Evolutionary conservation across 164 flowering plant genomes (phyloP).

Genomic region (Euptelea pleiosperma): DNA sequence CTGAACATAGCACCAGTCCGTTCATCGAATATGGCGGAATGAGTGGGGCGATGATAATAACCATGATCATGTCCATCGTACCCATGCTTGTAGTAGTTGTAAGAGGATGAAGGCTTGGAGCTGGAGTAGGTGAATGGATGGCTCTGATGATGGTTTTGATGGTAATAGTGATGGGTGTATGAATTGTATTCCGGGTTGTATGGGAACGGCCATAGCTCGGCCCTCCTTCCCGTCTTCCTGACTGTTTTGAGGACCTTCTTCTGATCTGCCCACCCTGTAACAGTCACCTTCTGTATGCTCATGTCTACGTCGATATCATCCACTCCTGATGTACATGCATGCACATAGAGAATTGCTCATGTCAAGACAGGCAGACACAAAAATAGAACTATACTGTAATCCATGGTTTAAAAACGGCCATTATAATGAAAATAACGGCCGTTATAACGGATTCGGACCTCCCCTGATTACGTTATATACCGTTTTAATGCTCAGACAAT

Average conservation of each 20-base stretch:
- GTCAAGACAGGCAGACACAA: background rate
- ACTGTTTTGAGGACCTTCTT: conserved; percentile 59
- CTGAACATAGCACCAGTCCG: conserved; percentile 48
- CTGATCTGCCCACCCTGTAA: conserved; percentile 69
- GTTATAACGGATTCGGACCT: too few species aligned
- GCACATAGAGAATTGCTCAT: background rate
- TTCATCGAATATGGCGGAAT: conserved; percentile 34
- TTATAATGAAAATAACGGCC: too few species aligned
- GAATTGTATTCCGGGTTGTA: conserved; percentile 46
- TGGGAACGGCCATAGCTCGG: conserved; percentile 77
- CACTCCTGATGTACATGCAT: conserved; percentile 45
- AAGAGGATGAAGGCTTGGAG: conserved; percentile 43
- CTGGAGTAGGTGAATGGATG: conserved; percentile 18
- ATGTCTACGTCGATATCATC: conserved; percentile 62
- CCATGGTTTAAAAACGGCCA: too few species aligned
- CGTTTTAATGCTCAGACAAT: too few species aligned
- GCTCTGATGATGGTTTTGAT: conserved; percentile 32
- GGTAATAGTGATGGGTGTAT: conserved; percentile 26
- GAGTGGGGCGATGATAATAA: conserved; percentile 35
- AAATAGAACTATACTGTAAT: too few species aligned
- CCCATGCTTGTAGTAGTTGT: conserved; percentile 62
- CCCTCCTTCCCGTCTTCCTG: conserved; percentile 67
- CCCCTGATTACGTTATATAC: too few species aligned
- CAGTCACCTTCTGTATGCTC: conserved; percentile 74
- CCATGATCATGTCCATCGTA: conserved; percentile 45